These are phyloP conservation scores for Urtica urens DNA, from an alignment of 306 rosid species.

Conservation along the genomic window DNA sequence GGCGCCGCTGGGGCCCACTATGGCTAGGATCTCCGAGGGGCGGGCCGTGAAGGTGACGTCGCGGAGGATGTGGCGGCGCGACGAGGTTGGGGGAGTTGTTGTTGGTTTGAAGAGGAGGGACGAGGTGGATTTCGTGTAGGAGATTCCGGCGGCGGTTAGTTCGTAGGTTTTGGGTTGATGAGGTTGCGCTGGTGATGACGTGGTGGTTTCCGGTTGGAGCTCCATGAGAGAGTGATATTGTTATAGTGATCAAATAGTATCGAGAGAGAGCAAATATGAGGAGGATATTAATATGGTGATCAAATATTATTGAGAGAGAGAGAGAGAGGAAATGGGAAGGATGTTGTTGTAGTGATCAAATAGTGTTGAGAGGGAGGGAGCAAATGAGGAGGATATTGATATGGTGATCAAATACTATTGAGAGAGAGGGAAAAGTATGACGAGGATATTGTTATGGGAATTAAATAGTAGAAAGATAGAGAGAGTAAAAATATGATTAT, in stretches of 20 bases:
- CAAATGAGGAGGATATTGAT: conserved; percentile 7
- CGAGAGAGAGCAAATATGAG: conserved; percentile 6
- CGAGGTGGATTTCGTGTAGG: conserved; percentile 55
- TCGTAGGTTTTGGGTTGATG: conserved; percentile 36
- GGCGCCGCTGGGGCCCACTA: conserved; percentile 92
- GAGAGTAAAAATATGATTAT: no score
- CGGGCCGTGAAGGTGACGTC: conserved; percentile 57
- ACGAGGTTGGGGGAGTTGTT: conserved; percentile 24
- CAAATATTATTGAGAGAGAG: neutral
- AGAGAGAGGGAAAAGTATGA: neutral
- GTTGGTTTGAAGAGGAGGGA: conserved; percentile 37
- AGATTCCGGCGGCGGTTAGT: conserved; percentile 59
- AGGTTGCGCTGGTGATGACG: conserved; percentile 26
- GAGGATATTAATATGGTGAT: neutral
- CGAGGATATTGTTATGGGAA: neutral
- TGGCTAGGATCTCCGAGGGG: conserved; percentile 68
- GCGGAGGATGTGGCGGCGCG: conserved; percentile 49
- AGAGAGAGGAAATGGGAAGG: neutral
- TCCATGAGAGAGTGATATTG: conserved; percentile 38
- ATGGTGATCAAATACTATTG: neutral
- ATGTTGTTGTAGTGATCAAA: neutral
- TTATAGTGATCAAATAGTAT: neutral
- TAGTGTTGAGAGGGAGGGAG: neutral
- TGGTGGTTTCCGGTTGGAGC: conserved; percentile 13
- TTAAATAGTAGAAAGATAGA: conserved; percentile 2